A percentile compares a stretch with the other conserved stretches of the same genome.
Conservation (phyloP, 345 rosid species). For the Cardamine occulta region DNA sequence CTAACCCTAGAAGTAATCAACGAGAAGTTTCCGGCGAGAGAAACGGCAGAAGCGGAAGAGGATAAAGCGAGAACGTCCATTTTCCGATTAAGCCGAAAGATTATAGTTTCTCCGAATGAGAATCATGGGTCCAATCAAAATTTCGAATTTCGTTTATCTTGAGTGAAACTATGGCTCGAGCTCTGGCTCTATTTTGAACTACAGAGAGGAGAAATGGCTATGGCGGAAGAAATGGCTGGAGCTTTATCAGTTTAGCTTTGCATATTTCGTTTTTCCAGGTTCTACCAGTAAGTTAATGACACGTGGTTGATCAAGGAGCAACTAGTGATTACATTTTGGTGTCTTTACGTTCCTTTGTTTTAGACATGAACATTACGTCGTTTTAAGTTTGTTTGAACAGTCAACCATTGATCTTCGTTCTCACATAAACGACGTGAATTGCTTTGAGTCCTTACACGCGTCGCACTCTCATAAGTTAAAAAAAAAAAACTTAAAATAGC, state of each 20-base stretch:
- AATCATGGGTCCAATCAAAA: constrained; percentile 43
- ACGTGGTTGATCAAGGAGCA: constrained; percentile 39
- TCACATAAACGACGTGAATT: constrained; percentile 7
- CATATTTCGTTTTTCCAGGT: constrained; percentile 24
- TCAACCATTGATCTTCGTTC: neutral
- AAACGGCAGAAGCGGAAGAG: constrained; percentile 46
- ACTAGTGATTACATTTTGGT: constrained; percentile 3
- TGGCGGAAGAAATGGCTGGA: constrained; percentile 27
- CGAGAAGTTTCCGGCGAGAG: constrained; percentile 35
- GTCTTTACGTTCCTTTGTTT: neutral
- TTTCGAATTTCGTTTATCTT: constrained; percentile 1
- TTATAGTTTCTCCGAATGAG: neutral
- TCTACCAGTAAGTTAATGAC: constrained; percentile 27
- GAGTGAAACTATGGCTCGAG: constrained; percentile 11
- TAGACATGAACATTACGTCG: constrained; percentile 6
- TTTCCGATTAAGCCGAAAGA: constrained; percentile 21
- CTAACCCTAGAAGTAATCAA: constrained; percentile 36
- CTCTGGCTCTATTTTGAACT: constrained; percentile 20
- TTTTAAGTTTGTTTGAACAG: neutral
- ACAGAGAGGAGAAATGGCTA: constrained; percentile 29
- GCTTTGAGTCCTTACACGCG: neutral
- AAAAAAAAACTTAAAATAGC: no score
- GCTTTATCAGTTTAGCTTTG: constrained; percentile 44
- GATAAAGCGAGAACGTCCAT: constrained; percentile 67
- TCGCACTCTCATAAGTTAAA: neutral